phyloP scores from a whole-genome alignment of 1,139 yeast genomes.

The Yamadazyma trypodendri region DNA sequence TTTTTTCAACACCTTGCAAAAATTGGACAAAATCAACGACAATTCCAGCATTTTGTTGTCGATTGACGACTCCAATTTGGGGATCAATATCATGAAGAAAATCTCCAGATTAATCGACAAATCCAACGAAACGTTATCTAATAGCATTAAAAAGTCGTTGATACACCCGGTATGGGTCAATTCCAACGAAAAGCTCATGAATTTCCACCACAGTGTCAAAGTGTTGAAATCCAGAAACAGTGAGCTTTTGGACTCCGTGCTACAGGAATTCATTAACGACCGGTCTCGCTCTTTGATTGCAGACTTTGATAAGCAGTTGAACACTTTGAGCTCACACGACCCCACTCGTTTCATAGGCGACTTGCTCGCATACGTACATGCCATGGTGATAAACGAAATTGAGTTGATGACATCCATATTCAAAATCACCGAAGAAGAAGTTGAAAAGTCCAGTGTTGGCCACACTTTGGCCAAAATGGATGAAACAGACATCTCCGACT shows the following conservation, averaged over 20 bases:
- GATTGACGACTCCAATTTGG: constrained; percentile 69
- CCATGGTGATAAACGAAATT: constrained; percentile 83
- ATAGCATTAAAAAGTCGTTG: constrained; percentile 35
- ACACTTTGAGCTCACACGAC: constrained; percentile 64
- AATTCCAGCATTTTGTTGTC: constrained; percentile 69
- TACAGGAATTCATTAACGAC: constrained; percentile 45
- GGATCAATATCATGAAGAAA: constrained; percentile 65
- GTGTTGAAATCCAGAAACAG: constrained; percentile 40
- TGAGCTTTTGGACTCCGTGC: constrained; percentile 50
- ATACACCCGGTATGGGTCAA: constrained; percentile 35
- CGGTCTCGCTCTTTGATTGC: constrained; percentile 57
- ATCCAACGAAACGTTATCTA: constrained; percentile 51
- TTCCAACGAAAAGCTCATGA: constrained; percentile 24
- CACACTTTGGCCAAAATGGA: not conserved
- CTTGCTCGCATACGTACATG: constrained; percentile 83
- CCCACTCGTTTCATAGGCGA: constrained; percentile 84
- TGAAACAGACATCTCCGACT: constrained; percentile 24
- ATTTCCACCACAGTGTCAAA: constrained; percentile 34
- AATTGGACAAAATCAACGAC: constrained; percentile 62
- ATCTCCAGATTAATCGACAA: constrained; percentile 51
- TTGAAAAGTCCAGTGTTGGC: constrained; percentile 6
- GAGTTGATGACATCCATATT: constrained; percentile 62
- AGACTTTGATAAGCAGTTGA: constrained; percentile 53
- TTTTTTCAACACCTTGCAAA: constrained; percentile 60
- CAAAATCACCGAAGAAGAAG: constrained; percentile 18